Evolutionary conservation across 2,329 filamentous ascomycete species (phyloP).

Genomic region (Penicillium sp.): DNA sequence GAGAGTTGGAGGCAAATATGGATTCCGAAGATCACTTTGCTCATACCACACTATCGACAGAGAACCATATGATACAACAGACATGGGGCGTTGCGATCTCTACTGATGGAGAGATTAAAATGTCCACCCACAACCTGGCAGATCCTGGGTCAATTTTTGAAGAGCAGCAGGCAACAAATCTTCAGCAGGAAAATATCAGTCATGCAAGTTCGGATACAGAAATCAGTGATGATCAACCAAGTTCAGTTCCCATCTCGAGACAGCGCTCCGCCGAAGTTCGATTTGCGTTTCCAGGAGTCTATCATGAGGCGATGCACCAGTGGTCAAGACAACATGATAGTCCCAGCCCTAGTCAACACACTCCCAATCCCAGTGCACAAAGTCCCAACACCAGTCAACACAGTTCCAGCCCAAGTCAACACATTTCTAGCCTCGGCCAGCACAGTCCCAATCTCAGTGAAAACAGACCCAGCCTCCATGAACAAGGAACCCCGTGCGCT

Average conservation of each 20-base stretch:
- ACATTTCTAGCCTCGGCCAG: not conserved
- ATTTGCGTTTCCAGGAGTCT: slow-evolving; percentile 21
- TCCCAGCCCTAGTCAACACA: not conserved
- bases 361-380: not conserved
- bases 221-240: not conserved
- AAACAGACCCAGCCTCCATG: too few species aligned
- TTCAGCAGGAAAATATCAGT: not conserved
- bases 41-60: not conserved
- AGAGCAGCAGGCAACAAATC: not conserved
- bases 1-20: not conserved
- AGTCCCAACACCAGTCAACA: not conserved
- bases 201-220: not conserved
- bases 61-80: not conserved
- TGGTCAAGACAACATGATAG: slow-evolving; percentile 7
- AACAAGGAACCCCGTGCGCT: not conserved
- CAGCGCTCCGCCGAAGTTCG: slow-evolving; percentile 13
- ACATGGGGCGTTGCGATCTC: not conserved
- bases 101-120: not conserved
- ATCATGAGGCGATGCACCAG: slow-evolving; percentile 18
- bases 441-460: not conserved
- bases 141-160: not conserved
- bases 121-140: not conserved
- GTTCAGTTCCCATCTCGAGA: not conserved
- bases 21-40: not conserved
- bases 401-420: not conserved